Evolutionary conservation across 768 basidiomycete species (phyloP).

Genomic region (Melanogaster broomeanus): DNA sequence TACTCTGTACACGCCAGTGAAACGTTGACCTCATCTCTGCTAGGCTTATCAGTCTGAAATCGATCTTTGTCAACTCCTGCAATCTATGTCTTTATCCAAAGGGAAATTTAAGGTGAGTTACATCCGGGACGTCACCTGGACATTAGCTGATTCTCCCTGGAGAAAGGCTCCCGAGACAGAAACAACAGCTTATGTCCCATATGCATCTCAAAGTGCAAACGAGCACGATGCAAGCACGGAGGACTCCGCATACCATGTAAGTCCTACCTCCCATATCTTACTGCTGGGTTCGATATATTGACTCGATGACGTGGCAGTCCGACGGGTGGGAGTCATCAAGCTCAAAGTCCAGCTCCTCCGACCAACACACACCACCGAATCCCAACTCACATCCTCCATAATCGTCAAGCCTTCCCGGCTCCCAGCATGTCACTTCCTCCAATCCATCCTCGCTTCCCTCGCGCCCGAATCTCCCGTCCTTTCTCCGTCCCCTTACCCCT

Average conservation of each 20-base stretch:
- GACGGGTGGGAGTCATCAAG: constrained; percentile 48
- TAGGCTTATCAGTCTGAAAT: constrained; percentile 34
- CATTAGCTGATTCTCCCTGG: constrained; percentile 25
- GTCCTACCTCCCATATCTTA: constrained; percentile 4
- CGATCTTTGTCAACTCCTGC: constrained; percentile 55
- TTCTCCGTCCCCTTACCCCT: constrained; percentile 33
- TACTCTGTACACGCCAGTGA: background rate
- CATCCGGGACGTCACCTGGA: background rate
- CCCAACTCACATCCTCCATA: constrained; percentile 16
- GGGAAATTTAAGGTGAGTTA: constrained; percentile 31
- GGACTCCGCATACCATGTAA: constrained; percentile 45
- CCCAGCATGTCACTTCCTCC: constrained; percentile 64
- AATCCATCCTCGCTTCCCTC: constrained; percentile 58
- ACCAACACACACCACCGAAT: constrained; percentile 13
- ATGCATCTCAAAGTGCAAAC: constrained; percentile 35
- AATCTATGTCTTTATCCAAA: constrained; percentile 50
- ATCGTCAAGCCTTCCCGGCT: constrained; percentile 10
- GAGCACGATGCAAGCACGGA: constrained; percentile 46
- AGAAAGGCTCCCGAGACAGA: constrained; percentile 33
- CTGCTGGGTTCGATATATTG: background rate
- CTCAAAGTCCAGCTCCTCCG: constrained; percentile 43
- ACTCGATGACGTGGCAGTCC: constrained; percentile 35
- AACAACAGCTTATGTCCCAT: constrained; percentile 20
- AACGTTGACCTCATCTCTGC: constrained; percentile 2
- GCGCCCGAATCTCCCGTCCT: constrained; percentile 40